Conservation (phyloP, 768 basidiomycete species). For the Suillus cothurnatus region DNA sequence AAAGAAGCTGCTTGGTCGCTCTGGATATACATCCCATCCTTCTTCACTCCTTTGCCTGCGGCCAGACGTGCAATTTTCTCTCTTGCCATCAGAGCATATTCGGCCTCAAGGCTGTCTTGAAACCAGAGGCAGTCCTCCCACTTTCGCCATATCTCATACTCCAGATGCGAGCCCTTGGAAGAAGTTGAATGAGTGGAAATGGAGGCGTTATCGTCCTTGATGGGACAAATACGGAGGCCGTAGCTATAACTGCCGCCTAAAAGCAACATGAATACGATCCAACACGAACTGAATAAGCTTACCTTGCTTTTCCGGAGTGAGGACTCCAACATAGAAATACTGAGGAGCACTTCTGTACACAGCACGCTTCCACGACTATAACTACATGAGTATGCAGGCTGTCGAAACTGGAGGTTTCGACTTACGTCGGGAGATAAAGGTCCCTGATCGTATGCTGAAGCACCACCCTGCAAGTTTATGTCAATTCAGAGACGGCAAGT, state of each 20-base stretch:
- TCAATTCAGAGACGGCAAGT: background rate
- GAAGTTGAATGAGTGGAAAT: slow-evolving; percentile 18
- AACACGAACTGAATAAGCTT: slow-evolving; percentile 18
- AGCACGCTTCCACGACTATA: slow-evolving; percentile 62
- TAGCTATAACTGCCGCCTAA: slow-evolving; percentile 57
- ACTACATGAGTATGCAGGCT: background rate
- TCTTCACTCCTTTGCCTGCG: slow-evolving; percentile 77
- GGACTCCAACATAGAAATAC: slow-evolving; percentile 59
- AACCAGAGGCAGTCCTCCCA: slow-evolving; percentile 87
- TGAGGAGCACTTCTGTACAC: slow-evolving; percentile 60
- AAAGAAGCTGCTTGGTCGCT: slow-evolving; percentile 79
- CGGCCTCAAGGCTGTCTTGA: slow-evolving; percentile 67
- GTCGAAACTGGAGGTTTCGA: background rate
- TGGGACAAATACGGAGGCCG: slow-evolving; percentile 61
- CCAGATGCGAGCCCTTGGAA: slow-evolving; percentile 38
- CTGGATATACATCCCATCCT: slow-evolving; percentile 65
- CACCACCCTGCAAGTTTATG: slow-evolving; percentile 14
- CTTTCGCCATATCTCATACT: slow-evolving; percentile 75
- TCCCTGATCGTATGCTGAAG: slow-evolving; percentile 6
- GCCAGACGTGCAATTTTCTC: slow-evolving; percentile 68
- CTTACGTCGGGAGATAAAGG: slow-evolving; percentile 31
- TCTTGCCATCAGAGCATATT: slow-evolving; percentile 63
- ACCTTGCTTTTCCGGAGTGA: slow-evolving; percentile 63
- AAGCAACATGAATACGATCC: slow-evolving; percentile 8
- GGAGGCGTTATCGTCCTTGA: slow-evolving; percentile 37